A percentile compares a stretch with the other conserved stretches of the same genome.
phyloP scores from a whole-genome alignment of 2,329 filamentous ascomycete genomes.

The Lecanosticta acicola region DNA sequence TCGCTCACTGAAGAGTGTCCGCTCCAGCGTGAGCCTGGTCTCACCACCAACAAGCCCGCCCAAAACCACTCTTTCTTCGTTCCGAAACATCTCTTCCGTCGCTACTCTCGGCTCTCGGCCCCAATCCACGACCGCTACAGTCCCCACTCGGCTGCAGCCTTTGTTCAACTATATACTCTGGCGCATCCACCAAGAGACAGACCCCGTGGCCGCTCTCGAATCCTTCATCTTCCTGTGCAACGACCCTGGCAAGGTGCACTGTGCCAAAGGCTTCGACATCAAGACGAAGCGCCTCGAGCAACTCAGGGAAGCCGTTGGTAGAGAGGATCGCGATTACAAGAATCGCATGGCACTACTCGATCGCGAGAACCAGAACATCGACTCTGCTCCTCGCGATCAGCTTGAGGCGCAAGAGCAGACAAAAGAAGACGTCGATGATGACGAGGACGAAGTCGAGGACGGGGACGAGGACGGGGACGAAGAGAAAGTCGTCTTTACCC shows the following conservation, averaged over 20 bases:
- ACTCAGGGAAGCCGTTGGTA: conserved; percentile 44
- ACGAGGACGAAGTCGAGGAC: conserved; percentile 17
- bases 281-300: conserved; percentile 47
- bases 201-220: conserved; percentile 44
- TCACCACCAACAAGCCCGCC: conserved; percentile 31
- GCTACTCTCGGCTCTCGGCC: conserved; percentile 7
- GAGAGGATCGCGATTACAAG: conserved; percentile 46
- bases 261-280: conserved; percentile 47
- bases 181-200: conserved; percentile 46
- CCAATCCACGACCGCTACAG: conserved; percentile 26
- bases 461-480: conserved; percentile 4
- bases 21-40: conserved; percentile 31
- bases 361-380: conserved; percentile 21
- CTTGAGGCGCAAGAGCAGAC: conserved; percentile 1
- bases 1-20: conserved; percentile 37
- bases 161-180: conserved; percentile 50
- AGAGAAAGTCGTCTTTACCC: conserved; percentile 24
- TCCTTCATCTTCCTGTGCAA: conserved; percentile 50
- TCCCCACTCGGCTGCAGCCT: conserved; percentile 40
- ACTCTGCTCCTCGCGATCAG: background rate
- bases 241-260: conserved; percentile 41
- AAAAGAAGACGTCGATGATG: conserved; percentile 8
- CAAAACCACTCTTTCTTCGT: conserved; percentile 23
- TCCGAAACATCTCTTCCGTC: conserved; percentile 14
- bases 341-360: conserved; percentile 30